phyloP scores from a whole-genome alignment of 2,329 filamentous ascomycete species.

The Fulvia fulva region DNA sequence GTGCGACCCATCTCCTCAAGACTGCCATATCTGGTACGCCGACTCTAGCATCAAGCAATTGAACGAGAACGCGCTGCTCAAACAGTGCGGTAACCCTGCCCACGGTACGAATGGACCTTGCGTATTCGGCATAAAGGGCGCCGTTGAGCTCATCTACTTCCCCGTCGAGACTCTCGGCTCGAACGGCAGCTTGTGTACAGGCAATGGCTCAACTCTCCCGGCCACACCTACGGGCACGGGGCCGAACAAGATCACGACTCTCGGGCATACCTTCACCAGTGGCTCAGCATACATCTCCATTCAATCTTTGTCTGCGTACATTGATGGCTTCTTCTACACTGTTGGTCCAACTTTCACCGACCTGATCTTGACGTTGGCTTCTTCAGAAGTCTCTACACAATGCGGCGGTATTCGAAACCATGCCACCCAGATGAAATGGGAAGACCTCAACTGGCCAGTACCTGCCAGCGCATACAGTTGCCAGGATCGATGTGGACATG shows the following conservation, averaged over 20 bases:
- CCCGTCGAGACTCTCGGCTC: constrained; percentile 13
- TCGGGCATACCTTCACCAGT: constrained; percentile 23
- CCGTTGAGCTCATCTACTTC: constrained; percentile 25
- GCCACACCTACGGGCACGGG: background rate
- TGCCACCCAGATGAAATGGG: constrained; percentile 20
- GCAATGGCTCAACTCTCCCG: background rate
- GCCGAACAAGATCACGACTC: constrained; percentile 7
- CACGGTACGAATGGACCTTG: background rate
- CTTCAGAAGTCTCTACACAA: constrained; percentile 18
- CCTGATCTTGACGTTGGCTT: constrained; percentile 17
- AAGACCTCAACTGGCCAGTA: constrained; percentile 27
- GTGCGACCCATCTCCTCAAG: constrained; percentile 9
- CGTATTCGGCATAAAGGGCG: constrained; percentile 12
- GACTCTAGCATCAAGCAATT: constrained; percentile 4
- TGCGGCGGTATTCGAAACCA: constrained; percentile 14
- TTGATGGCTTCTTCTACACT: constrained; percentile 10
- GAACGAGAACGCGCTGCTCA: constrained; percentile 6
- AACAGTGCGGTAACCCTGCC: constrained; percentile 16
- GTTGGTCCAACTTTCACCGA: constrained; percentile 23
- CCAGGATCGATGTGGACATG: constrained; percentile 9
- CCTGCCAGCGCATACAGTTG: constrained; percentile 25
- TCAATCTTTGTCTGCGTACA: constrained; percentile 20
- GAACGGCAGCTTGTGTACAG: constrained; percentile 2
- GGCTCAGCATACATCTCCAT: constrained; percentile 24
- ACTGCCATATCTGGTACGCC: constrained; percentile 19